These are phyloP conservation scores for Cercospora berteroae DNA, from an alignment of 2,329 filamentous ascomycete genomes.

Conservation along the genomic window DNA sequence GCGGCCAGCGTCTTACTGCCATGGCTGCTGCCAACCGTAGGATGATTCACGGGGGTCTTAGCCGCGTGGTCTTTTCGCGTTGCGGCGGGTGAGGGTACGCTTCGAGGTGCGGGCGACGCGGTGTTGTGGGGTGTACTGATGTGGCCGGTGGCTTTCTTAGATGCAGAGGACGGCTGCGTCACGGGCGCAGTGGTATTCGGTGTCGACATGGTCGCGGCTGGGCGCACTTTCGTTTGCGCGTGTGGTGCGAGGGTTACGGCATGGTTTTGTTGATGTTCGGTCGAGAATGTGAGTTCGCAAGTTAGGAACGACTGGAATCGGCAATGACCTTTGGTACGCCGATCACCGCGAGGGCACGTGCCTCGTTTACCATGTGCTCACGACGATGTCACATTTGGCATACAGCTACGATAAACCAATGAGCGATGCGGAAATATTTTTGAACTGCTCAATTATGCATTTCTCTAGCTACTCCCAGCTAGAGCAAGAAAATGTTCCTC, in stretches of 20 bases:
- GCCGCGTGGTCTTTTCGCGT: conserved; percentile 35
- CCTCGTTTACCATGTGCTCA: neutral
- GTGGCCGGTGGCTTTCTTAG: conserved; percentile 32
- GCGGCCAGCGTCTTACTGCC: conserved; percentile 34
- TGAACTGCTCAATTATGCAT: conserved; percentile 11
- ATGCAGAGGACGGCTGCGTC: conserved; percentile 30
- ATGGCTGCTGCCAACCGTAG: conserved; percentile 31
- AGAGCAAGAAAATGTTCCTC: conserved; percentile 4
- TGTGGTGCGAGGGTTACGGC: neutral
- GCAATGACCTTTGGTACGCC: neutral
- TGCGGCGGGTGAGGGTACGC: conserved; percentile 31
- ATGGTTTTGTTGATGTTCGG: conserved; percentile 8
- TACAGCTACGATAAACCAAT: neutral
- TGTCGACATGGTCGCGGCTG: conserved; percentile 27
- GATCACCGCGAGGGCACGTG: conserved; percentile 14
- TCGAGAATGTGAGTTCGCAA: conserved; percentile 4
- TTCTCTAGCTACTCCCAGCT: conserved; percentile 12
- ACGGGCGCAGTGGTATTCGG: conserved; percentile 26
- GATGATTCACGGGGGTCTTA: conserved; percentile 41
- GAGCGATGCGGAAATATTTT: neutral
- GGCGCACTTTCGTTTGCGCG: conserved; percentile 5
- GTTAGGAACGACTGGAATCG: neutral
- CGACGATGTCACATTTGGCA: neutral
- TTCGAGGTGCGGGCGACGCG: conserved; percentile 42
- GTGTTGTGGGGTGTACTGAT: conserved; percentile 40